Conservation (phyloP, 2,329 filamentous ascomycete species). For the Macrophomina pseudophaseolina region DNA sequence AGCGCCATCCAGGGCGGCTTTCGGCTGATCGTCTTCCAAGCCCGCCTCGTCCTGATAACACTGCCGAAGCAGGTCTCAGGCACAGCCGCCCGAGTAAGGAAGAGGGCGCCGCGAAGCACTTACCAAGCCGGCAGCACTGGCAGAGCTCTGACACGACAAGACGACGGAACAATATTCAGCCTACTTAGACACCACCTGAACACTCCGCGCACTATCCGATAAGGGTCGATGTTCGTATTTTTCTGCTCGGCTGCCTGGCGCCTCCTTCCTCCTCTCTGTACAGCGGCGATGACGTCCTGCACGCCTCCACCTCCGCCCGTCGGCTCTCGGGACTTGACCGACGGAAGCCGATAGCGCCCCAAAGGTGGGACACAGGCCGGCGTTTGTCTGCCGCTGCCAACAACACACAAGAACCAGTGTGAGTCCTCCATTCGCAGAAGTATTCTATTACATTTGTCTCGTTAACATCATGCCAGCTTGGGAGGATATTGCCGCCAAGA, state of each 20-base stretch:
- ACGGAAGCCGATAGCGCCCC: slow-evolving; percentile 19
- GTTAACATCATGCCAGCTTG: slow-evolving; percentile 33
- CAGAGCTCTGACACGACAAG: not conserved
- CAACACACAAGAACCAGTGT: not conserved
- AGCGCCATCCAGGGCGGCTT: not conserved
- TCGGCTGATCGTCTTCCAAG: slow-evolving; percentile 19
- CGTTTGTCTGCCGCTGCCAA: not conserved
- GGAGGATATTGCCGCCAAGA: slow-evolving; percentile 38
- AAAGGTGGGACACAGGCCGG: slow-evolving; percentile 21
- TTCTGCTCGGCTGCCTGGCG: not conserved
- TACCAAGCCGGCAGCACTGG: not conserved
- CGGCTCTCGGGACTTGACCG: slow-evolving; percentile 19
- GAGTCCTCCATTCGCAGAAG: not conserved
- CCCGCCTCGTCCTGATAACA: slow-evolving; percentile 19
- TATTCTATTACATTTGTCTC: not conserved
- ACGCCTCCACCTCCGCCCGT: not conserved
- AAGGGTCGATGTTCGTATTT: not conserved
- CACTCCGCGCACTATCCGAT: not conserved
- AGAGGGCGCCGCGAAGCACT: not conserved
- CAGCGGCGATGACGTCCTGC: not conserved
- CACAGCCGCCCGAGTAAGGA: not conserved
- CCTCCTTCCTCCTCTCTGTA: not conserved
- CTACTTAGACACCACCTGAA: not conserved
- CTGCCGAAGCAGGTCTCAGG: not conserved
- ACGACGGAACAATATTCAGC: not conserved